These are phyloP conservation scores for Aureobasidium sp. DNA, from an alignment of 2,329 filamentous ascomycete genomes.

Conservation along the genomic window DNA sequence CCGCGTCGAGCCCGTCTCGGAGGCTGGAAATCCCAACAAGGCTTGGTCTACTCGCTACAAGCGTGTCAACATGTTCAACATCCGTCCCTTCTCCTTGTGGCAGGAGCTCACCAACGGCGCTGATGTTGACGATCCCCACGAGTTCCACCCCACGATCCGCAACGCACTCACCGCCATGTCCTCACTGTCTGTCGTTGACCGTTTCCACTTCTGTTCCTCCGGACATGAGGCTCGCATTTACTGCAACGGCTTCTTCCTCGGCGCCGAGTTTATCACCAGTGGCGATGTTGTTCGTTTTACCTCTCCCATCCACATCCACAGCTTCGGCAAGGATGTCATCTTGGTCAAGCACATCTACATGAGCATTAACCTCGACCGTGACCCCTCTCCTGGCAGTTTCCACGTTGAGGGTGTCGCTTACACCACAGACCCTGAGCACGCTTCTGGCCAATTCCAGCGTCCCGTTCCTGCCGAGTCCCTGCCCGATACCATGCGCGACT, in stretches of 20 bases:
- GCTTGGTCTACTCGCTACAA: slow-evolving; percentile 43
- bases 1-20: slow-evolving; percentile 47
- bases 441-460: slow-evolving; percentile 18
- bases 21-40: slow-evolving; percentile 40
- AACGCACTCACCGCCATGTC: slow-evolving; percentile 46
- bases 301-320: slow-evolving; percentile 12
- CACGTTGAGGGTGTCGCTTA: slow-evolving; percentile 44
- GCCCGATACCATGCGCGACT: slow-evolving; percentile 31
- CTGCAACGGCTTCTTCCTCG: slow-evolving; percentile 46
- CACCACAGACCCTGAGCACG: slow-evolving; percentile 28
- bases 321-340: slow-evolving; percentile 10
- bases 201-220: slow-evolving; percentile 41
- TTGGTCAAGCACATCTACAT: slow-evolving; percentile 39
- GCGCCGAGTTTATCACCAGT: slow-evolving; percentile 45
- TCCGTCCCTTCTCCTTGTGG: slow-evolving; percentile 49
- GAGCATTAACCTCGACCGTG: slow-evolving; percentile 37
- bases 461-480: neutral
- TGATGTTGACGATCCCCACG: slow-evolving; percentile 23
- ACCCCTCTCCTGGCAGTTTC: slow-evolving; percentile 35
- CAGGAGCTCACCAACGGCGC: slow-evolving; percentile 38
- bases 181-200: slow-evolving; percentile 44
- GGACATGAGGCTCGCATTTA: slow-evolving; percentile 47
- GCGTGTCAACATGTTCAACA: slow-evolving; percentile 45
- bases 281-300: slow-evolving; percentile 47
- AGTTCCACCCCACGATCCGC: slow-evolving; percentile 45